Percentiles rank a stretch among this genome's conserved stretches.
phyloP scores from a whole-genome alignment of 176 grass and related monocot species.

The Puya raimondii region DNA sequence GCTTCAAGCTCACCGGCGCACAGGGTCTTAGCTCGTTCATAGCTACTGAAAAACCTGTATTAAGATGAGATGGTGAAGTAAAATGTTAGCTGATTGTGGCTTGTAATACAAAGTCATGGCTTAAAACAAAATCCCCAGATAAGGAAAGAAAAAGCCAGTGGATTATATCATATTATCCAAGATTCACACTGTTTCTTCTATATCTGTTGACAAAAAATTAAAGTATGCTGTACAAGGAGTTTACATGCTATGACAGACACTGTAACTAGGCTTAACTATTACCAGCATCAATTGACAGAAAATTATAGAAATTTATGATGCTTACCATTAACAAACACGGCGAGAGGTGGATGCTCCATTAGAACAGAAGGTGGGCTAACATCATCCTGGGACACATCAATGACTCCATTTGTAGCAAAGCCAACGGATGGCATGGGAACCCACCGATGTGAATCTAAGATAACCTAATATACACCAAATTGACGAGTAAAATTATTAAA shows the following conservation, averaged over 20 bases:
- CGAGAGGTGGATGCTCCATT: constrained; percentile 96
- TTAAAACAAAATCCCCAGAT: too few species aligned
- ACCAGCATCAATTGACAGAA: too few species aligned
- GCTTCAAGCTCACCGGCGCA: constrained; percentile 75
- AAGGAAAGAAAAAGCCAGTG: too few species aligned
- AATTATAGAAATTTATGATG: background rate
- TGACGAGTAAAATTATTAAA: constrained; percentile 2
- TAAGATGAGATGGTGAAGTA: constrained; percentile 5
- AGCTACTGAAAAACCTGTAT: constrained; percentile 79
- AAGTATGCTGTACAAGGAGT: too few species aligned
- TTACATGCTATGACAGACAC: too few species aligned
- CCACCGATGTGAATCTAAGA: constrained; percentile 97
- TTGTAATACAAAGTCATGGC: background rate
- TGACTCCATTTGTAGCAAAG: constrained; percentile 74
- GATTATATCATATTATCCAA: too few species aligned
- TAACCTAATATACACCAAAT: constrained; percentile 36
- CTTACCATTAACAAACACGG: constrained; percentile 96
- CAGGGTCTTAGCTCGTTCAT: constrained; percentile 96
- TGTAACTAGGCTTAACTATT: too few species aligned
- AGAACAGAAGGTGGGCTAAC: constrained; percentile 84
- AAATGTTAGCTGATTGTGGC: constrained; percentile 7
- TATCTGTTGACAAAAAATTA: too few species aligned
- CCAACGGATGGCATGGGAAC: constrained; percentile 94
- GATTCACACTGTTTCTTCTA: too few species aligned
- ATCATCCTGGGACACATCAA: constrained; percentile 72